These are phyloP conservation scores for Fusarium sp. DNA, from an alignment of 2,329 filamentous ascomycete genomes.

Conservation along the genomic window DNA sequence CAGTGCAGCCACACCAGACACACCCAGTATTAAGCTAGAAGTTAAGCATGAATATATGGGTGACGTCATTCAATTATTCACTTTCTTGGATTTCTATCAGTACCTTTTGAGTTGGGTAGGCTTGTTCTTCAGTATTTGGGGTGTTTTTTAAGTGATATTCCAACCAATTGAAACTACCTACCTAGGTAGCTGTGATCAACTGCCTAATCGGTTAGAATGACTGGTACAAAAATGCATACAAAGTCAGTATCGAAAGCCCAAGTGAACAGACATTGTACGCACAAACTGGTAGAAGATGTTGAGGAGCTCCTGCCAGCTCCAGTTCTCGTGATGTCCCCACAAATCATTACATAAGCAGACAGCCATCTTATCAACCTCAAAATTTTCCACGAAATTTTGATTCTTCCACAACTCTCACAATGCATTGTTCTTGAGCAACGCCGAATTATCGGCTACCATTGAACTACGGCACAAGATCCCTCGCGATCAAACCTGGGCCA, in stretches of 20 bases:
- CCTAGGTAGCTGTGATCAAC: neutral
- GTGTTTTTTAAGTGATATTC: neutral
- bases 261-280: neutral
- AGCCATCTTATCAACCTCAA: slow-evolving; percentile 23
- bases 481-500: neutral
- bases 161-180: neutral
- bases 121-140: neutral
- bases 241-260: neutral
- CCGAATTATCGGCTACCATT: neutral
- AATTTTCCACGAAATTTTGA: slow-evolving; percentile 32
- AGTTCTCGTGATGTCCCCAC: neutral
- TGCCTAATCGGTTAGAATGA: neutral
- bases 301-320: neutral
- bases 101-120: neutral
- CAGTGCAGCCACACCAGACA: neutral
- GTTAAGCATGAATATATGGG: slow-evolving; percentile 13
- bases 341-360: slow-evolving; percentile 35
- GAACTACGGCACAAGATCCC: neutral
- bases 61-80: slow-evolving; percentile 7
- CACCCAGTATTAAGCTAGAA: slow-evolving; percentile 19
- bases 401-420: neutral
- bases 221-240: neutral
- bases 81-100: neutral
- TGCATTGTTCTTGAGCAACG: neutral
- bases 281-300: neutral